Conservation (phyloP, 805 yeast genomes). For the Torulaspora delbrueckii region DNA sequence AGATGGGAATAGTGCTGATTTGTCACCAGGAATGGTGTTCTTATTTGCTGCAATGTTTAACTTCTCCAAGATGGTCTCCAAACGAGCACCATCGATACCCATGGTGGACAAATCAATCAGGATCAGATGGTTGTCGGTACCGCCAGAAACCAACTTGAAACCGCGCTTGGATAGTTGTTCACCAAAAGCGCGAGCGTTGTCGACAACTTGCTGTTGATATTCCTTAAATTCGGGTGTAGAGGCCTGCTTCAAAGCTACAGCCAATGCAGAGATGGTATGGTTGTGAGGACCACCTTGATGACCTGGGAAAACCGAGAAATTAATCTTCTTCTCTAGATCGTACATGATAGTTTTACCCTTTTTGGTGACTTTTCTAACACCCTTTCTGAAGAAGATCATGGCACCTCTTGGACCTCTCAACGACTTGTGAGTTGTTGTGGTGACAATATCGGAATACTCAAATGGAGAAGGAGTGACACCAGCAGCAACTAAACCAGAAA, state of each 20-base stretch:
- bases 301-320: conserved; percentile 97
- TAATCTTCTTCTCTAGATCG: conserved; percentile 86
- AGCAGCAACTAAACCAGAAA: conserved; percentile 92
- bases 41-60: conserved; percentile 93
- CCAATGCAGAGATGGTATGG: conserved; percentile 93
- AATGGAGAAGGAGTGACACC: conserved; percentile 92
- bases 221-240: conserved; percentile 78
- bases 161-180: conserved; percentile 59
- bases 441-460: conserved; percentile 89
- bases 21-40: conserved; percentile 95
- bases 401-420: conserved; percentile 99
- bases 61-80: conserved; percentile 83
- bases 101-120: conserved; percentile 74
- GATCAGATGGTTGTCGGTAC: conserved; percentile 93
- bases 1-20: conserved; percentile 91
- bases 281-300: conserved; percentile 99
- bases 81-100: conserved; percentile 89
- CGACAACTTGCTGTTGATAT: conserved; percentile 78
- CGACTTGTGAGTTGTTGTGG: conserved; percentile 97
- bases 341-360: conserved; percentile 80
- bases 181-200: conserved; percentile 77
- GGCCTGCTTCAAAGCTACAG: conserved; percentile 93
- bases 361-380: conserved; percentile 75
- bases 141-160: conserved; percentile 75
- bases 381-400: conserved; percentile 94